A percentile compares a stretch with the other conserved stretches of the same genome.
Evolutionary conservation across 2,329 filamentous ascomycete genomes (phyloP).

Genomic region (Aureobasidium zeae): DNA sequence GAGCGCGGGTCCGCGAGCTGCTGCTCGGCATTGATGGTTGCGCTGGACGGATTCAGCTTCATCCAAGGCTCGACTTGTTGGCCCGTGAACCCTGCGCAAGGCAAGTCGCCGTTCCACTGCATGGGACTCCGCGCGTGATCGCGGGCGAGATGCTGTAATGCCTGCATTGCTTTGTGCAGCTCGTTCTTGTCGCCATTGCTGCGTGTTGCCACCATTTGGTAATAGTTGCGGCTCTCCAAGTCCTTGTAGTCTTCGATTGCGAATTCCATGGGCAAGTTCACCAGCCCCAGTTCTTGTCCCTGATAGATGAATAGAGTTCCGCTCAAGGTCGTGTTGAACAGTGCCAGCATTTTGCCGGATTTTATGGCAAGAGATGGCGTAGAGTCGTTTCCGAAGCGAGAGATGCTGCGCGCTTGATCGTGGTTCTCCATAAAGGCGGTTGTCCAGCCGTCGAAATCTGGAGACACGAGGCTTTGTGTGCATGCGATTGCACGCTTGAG

Average conservation of each 20-base stretch:
- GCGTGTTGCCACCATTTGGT: conserved; percentile 36
- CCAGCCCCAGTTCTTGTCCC: conserved; percentile 57
- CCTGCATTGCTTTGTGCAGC: conserved; percentile 17
- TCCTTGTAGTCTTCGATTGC: conserved; percentile 39
- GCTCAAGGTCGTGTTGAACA: conserved; percentile 17
- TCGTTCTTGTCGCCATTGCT: conserved; percentile 27
- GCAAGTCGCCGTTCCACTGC: conserved; percentile 48
- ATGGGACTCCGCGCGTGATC: conserved; percentile 63
- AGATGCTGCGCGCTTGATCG: conserved; percentile 51
- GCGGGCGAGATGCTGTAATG: conserved; percentile 46
- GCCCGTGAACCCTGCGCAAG: conserved; percentile 55
- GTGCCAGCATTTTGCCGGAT: conserved; percentile 47
- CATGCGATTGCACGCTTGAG: conserved; percentile 32
- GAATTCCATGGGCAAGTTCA: conserved; percentile 47
- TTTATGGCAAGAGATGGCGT: conserved; percentile 15
- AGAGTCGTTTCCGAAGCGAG: conserved; percentile 43
- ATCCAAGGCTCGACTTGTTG: conserved; percentile 54
- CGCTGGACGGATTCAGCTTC: conserved; percentile 53
- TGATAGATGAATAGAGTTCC: conserved; percentile 54
- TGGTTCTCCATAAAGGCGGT: conserved; percentile 57
- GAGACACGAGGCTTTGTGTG: conserved; percentile 48
- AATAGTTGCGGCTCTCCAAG: conserved; percentile 44
- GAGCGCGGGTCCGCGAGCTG: conserved; percentile 41
- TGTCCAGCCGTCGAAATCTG: conserved; percentile 53
- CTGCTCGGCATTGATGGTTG: conserved; percentile 48